A percentile compares a stretch with the other conserved stretches of the same genome.
phyloP scores from a whole-genome alignment of 2,329 filamentous ascomycete genomes.

The Penicillium italicum region DNA sequence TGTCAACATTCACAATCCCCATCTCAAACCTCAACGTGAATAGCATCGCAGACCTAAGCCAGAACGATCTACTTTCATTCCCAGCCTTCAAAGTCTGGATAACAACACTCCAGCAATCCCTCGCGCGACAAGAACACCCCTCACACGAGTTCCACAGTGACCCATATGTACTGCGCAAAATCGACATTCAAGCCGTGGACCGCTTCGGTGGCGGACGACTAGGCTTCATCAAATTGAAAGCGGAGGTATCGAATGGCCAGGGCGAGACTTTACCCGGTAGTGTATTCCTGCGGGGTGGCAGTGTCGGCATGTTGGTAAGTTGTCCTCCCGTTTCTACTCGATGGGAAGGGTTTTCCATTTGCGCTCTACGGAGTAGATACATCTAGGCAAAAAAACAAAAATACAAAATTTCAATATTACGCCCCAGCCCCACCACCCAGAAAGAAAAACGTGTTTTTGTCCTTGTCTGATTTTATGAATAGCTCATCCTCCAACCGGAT shows the following conservation, averaged over 20 bases:
- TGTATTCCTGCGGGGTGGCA: conserved; percentile 57
- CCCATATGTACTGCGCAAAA: conserved; percentile 51
- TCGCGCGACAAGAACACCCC: conserved; percentile 45
- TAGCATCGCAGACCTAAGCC: conserved; percentile 42
- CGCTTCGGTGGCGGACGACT: conserved; percentile 49
- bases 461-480: not conserved
- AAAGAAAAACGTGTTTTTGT: not conserved
- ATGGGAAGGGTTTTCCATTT: not conserved
- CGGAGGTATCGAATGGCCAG: conserved; percentile 51
- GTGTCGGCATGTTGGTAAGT: conserved; percentile 55
- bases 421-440: not conserved
- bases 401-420: not conserved
- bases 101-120: conserved; percentile 47
- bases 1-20: conserved; percentile 45
- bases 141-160: conserved; percentile 50
- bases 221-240: conserved; percentile 57
- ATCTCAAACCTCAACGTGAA: conserved; percentile 39
- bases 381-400: not conserved
- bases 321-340: not conserved
- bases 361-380: not conserved
- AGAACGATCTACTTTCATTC: conserved; percentile 48
- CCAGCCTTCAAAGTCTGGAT: conserved; percentile 56
- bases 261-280: conserved; percentile 54
- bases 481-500: conserved; percentile 55
- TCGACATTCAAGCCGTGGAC: conserved; percentile 55